Evolutionary conservation across 768 basidiomycete species (phyloP).

Genomic region (Leccinum boreale): DNA sequence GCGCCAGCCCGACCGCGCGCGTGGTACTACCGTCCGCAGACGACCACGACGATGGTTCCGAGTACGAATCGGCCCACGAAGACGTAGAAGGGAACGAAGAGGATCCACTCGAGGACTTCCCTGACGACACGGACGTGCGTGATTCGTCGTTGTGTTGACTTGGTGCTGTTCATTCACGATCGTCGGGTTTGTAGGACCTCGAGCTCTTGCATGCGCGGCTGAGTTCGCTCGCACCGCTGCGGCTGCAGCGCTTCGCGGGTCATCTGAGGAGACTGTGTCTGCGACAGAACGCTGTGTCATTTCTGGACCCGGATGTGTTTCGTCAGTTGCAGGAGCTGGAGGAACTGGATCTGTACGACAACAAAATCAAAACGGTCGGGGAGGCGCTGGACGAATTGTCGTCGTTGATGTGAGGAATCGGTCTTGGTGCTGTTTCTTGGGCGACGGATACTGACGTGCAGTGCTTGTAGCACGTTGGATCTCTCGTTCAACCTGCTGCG

Average conservation of each 20-base stretch:
- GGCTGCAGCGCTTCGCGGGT: constrained; percentile 66
- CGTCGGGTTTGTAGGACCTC: constrained; percentile 56
- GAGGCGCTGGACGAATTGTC: constrained; percentile 57
- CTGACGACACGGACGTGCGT: constrained; percentile 80
- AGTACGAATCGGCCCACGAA: constrained; percentile 41
- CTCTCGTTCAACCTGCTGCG: constrained; percentile 92
- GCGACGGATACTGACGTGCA: background rate
- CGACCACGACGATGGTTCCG: constrained; percentile 25
- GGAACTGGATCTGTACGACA: constrained; percentile 95
- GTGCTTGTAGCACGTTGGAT: constrained; percentile 65
- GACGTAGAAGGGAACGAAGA: constrained; percentile 48
- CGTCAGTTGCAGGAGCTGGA: constrained; percentile 63
- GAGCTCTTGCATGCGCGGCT: constrained; percentile 83
- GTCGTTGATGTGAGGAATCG: constrained; percentile 50
- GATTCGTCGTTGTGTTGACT: background rate
- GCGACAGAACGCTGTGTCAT: constrained; percentile 78
- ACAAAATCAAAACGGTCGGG: constrained; percentile 77
- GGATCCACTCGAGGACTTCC: constrained; percentile 73
- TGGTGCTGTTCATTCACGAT: background rate
- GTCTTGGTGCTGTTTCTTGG: background rate
- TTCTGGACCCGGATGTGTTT: constrained; percentile 72
- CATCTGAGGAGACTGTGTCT: constrained; percentile 76
- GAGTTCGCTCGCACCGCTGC: constrained; percentile 61
- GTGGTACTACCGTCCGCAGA: constrained; percentile 45
- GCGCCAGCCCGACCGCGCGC: constrained; percentile 35